phyloP scores from a whole-genome alignment of 23 red algal genomes.

The Pyropia haitanensis region DNA sequence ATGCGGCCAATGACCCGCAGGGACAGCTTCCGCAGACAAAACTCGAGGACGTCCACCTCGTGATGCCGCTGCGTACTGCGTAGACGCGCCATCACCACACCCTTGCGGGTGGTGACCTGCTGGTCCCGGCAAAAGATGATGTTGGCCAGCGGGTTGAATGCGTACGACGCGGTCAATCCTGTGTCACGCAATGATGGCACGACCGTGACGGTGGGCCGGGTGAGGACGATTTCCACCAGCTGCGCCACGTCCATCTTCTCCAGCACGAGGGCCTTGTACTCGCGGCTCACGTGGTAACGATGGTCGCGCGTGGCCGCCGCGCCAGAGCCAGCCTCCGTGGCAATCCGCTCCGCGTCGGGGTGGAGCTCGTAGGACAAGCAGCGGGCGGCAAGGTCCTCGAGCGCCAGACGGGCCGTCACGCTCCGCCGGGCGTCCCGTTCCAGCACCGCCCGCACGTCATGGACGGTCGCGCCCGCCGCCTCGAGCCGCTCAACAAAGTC shows the following conservation, averaged over 20 bases:
- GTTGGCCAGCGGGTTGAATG: constrained; percentile 83
- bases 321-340: not conserved
- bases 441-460: constrained; percentile 88
- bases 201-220: constrained; percentile 81
- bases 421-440: constrained; percentile 47
- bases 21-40: constrained; percentile 84
- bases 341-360: not conserved
- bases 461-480: constrained; percentile 35
- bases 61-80: constrained; percentile 53
- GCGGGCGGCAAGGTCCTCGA: constrained; percentile 77
- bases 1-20: constrained; percentile 78
- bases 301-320: not conserved
- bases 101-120: constrained; percentile 91
- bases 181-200: constrained; percentile 66
- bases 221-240: constrained; percentile 92
- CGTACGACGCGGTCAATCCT: constrained; percentile 83
- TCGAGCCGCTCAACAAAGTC: constrained; percentile 54
- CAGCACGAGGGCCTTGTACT: constrained; percentile 82
- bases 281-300: constrained; percentile 62
- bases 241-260: constrained; percentile 81
- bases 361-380: constrained; percentile 60
- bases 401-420: constrained; percentile 54
- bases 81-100: constrained; percentile 80
- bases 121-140: constrained; percentile 91
- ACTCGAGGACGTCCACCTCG: constrained; percentile 97